These are phyloP conservation scores for Ophiostoma novo-ulmi DNA, from an alignment of 2,329 filamentous ascomycete species.

Conservation along the genomic window DNA sequence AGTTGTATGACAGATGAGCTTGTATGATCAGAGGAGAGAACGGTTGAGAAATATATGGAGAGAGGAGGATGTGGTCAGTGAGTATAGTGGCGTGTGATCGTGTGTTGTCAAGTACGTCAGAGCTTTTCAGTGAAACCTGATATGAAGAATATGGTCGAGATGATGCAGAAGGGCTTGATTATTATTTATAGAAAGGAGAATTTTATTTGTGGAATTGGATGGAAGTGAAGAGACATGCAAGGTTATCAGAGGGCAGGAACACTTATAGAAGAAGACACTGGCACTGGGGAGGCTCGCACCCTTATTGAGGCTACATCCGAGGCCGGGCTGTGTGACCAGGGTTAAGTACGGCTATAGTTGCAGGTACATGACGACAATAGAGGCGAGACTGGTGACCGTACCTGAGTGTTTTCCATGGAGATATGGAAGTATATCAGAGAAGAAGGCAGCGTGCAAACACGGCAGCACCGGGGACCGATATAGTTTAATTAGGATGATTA, in stretches of 20 bases:
- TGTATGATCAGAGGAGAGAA: not conserved
- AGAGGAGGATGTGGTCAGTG: not conserved
- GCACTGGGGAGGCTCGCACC: not conserved
- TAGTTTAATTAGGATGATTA: not conserved
- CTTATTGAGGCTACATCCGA: not conserved
- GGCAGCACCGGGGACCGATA: not conserved
- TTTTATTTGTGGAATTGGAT: not conserved
- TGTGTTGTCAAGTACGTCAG: constrained; percentile 9
- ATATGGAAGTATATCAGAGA: not conserved
- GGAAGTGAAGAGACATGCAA: not conserved
- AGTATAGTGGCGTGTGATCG: not conserved
- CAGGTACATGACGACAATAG: constrained; percentile 4
- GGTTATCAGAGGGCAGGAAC: not conserved
- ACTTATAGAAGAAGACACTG: constrained; percentile 7
- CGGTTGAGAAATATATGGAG: not conserved
- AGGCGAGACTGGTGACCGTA: not conserved
- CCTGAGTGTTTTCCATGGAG: not conserved
- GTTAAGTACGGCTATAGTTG: not conserved
- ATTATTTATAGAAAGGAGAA: not conserved
- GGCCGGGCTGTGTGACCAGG: not conserved
- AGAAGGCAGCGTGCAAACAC: not conserved
- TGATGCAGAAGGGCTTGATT: not conserved
- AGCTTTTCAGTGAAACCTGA: constrained; percentile 1
- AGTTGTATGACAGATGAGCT: not conserved
- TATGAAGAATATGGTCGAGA: not conserved